Evolutionary conservation across 2,329 filamentous ascomycete genomes (phyloP), one percentile per base, ranked within the genome.

Genomic region (Talaromyces sp.): DNA sequence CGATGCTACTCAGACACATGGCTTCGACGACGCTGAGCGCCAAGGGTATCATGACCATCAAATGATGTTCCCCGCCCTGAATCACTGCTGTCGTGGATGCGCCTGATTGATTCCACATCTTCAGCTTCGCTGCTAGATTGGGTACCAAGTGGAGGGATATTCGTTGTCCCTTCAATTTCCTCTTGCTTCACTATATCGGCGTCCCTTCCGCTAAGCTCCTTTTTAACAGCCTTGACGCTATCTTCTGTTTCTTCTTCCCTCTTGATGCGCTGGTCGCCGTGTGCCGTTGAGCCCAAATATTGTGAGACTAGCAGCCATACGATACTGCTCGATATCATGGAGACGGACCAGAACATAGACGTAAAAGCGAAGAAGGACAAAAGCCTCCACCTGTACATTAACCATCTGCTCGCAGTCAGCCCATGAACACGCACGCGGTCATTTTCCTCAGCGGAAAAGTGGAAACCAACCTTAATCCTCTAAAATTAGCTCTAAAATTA

Each of bases 351-450:
- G 77, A 97, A 97, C 0, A 86, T 70, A 0, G 81, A 77, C 0
- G 89, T 91, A 71, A 93, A 90, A 0, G 89, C 72, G 0, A 90
- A 61, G 66, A 92, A 93, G 5, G 88, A 88, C 1, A 87, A 76
- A 40, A 95, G 72, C 13, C 90, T 87, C 79, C 94, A 89, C 67
- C 92, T 88, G 72, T 95, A 95, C 91, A 99, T 96, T 64, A 93
- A 72, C 87, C 91, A 95, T 58, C 90, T 83, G 29, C 25, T 60
- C 11, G 15, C 3, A 13, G 58, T 67, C 2, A 67, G 61, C 17
- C 15, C 22, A 25, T 19, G 29, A 25, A 31, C 10, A 29, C 6
- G 40, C 22, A 25, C 6, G 47, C 17, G 7, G 10, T 27, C 25
- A 19, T 5, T n/a, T 49, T n/a, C 11, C 8, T 11, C 5, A 11